Evolutionary conservation across 2,329 filamentous ascomycete genomes (phyloP), one percentile per base, ranked within the genome.

Genomic region (Blastomyces parvus): DNA sequence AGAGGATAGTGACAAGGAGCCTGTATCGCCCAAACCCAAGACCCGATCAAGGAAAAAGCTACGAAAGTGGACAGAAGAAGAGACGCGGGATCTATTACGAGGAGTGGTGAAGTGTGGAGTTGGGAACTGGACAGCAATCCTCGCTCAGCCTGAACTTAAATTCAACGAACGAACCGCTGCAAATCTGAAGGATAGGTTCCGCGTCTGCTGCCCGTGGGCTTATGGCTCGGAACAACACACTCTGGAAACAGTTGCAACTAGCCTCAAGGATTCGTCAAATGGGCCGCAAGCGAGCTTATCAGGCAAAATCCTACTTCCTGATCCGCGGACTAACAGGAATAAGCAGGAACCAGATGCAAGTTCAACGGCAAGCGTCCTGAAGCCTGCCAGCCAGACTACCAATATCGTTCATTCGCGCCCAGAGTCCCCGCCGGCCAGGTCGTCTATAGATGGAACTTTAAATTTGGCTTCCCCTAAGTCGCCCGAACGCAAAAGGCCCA

Each of bases 51-150:
- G 79, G 56, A 84, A 82, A 62, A 82, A 80, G 65, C 63, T 79
- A 17, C 72, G 76, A 62, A 79, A 74, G 67, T 88, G 85, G 85
- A 82, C 82, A 1, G 81, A 86, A n/a, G 76, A 84, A 66, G 85
- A 88, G 71, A 87, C 84, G 0, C 78, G 77, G 36, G 78, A 82
- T 66, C 71, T 88, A 33, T 74, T 87, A 14, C 76, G 80, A 63
- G 85, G 85, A 0, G 85, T 86, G 9, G 78, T 81, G 46, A 82
- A 79, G 65, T 86, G 83, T 68, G 85, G 85, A 1, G 83, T 86
- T 64, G 85, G 85, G 2, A 85, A 80, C 66, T 88, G 85, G 85
- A 87, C 84, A 63, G 81, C 81, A 66, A 87, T 88, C 22, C 70
- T 86, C 33, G 77, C 82, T 2, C 81, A 83, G 66, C 72, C 81